Evolutionary conservation across 495 filamentous ascomycete species (phyloP).

Genomic region (Hyaloscypha hepaticicola): DNA sequence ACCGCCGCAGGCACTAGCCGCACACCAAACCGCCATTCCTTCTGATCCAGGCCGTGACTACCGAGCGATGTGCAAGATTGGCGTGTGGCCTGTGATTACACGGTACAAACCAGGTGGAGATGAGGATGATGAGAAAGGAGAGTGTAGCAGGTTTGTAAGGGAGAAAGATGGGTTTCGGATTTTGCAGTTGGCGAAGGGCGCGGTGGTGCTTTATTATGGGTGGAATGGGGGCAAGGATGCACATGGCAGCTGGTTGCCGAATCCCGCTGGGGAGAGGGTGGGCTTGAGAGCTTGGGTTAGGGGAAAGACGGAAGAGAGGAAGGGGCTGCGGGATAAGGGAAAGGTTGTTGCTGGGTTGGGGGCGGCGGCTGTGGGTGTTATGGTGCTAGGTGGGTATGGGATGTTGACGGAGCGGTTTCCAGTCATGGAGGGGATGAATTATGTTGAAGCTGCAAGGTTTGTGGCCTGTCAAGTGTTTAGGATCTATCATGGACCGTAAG

Average conservation of each 20-base stretch:
- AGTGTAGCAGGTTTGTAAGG: background rate
- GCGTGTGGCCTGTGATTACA: constrained; percentile 24
- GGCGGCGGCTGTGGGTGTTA: background rate
- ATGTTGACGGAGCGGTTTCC: background rate
- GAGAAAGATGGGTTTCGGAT: constrained; percentile 23
- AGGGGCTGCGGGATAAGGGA: background rate
- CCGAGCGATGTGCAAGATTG: constrained; percentile 20
- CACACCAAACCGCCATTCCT: background rate
- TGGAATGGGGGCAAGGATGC: background rate
- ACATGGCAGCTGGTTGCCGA: background rate
- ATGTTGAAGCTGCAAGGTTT: background rate
- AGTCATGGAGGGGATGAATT: background rate
- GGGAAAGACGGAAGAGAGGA: constrained; percentile 10
- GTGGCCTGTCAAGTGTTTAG: background rate
- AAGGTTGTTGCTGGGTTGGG: background rate
- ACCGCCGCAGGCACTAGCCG: background rate
- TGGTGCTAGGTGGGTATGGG: background rate
- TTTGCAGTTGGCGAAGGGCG: constrained; percentile 21
- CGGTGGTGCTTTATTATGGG: constrained; percentile 22
- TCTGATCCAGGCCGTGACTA: background rate
- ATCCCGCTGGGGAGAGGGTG: background rate
- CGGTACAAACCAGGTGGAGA: constrained; percentile 24
- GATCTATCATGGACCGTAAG: background rate
- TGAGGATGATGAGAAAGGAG: constrained; percentile 16
- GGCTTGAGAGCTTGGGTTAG: constrained; percentile 8